Conservation (phyloP, 371 early-diverging fungal genomes). For the Syncephalastrum monosporum region DNA sequence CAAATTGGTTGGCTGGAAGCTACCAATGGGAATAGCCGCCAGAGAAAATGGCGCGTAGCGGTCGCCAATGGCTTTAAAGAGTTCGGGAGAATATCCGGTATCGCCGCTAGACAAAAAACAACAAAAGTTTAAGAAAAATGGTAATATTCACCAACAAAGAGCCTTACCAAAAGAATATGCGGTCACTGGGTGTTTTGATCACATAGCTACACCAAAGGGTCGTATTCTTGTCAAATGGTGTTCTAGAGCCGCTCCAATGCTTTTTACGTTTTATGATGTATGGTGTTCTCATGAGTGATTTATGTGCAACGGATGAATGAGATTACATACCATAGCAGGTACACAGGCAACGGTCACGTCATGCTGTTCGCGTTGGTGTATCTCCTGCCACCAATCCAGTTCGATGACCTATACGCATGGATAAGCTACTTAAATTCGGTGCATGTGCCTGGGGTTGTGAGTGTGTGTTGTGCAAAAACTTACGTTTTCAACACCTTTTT, state of each 20-base stretch:
- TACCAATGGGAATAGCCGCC: slow-evolving; percentile 60
- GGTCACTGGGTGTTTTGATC: slow-evolving; percentile 36
- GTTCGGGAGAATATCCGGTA: slow-evolving; percentile 59
- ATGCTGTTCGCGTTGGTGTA: slow-evolving; percentile 39
- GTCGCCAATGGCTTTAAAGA: slow-evolving; percentile 54
- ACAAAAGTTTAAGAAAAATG: not conserved
- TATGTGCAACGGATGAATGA: not conserved
- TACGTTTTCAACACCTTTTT: slow-evolving; percentile 54
- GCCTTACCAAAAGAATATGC: slow-evolving; percentile 56
- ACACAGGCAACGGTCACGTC: slow-evolving; percentile 53
- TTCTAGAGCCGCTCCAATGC: slow-evolving; percentile 56
- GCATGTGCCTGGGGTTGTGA: not conserved
- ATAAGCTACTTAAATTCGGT: not conserved
- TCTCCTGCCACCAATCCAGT: slow-evolving; percentile 69
- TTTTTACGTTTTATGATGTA: slow-evolving; percentile 10
- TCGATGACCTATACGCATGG: slow-evolving; percentile 43
- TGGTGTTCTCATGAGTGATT: not conserved
- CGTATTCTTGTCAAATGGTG: slow-evolving; percentile 51
- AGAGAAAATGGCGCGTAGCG: slow-evolving; percentile 53
- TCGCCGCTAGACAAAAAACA: slow-evolving; percentile 41
- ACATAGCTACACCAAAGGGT: slow-evolving; percentile 63
- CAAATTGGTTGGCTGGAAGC: slow-evolving; percentile 47
- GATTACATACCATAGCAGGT: slow-evolving; percentile 42
- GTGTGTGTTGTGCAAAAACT: not conserved
- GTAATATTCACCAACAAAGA: not conserved